These are phyloP conservation scores for Castanea mollissima DNA, from an alignment of 306 rosid genomes.

Conservation along the genomic window DNA sequence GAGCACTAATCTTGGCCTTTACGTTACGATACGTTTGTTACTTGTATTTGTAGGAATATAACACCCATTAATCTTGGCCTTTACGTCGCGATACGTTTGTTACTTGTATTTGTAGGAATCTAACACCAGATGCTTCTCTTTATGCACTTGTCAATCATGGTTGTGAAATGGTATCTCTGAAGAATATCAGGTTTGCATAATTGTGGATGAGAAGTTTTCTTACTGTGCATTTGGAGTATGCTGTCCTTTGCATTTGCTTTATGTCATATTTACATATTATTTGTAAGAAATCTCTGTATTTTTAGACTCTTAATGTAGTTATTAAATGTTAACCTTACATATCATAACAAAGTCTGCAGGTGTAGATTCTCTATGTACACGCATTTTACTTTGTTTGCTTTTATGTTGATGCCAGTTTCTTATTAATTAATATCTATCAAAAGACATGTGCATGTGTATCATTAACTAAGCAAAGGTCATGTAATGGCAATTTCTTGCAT, in stretches of 20 bases:
- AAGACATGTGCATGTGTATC: neutral
- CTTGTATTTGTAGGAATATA: slow-evolving; percentile 54
- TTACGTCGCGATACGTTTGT: too few relatives aligned
- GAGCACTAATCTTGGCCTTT: neutral
- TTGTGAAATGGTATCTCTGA: slow-evolving; percentile 67
- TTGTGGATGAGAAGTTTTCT: neutral
- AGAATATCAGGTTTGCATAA: slow-evolving; percentile 60
- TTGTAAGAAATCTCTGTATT: neutral
- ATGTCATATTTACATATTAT: neutral
- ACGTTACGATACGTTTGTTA: slow-evolving; percentile 5
- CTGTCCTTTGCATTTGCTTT: neutral
- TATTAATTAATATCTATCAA: too few relatives aligned
- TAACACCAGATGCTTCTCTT: slow-evolving; percentile 72
- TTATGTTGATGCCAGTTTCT: too few relatives aligned
- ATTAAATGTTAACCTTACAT: neutral
- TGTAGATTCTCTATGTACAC: too few relatives aligned
- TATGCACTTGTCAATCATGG: slow-evolving; percentile 90
- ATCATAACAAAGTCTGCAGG: too few relatives aligned
- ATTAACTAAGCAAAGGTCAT: neutral
- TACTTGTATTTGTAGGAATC: too few relatives aligned
- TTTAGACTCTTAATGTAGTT: slow-evolving; percentile 3
- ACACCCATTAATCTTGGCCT: too few relatives aligned
- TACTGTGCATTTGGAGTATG: slow-evolving; percentile 12
- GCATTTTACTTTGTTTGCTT: too few relatives aligned
- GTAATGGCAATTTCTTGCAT: neutral